Evolutionary conservation across 768 basidiomycete species (phyloP), one percentile per base, ranked within the genome.

Genomic region (Lentinula raphanica): DNA sequence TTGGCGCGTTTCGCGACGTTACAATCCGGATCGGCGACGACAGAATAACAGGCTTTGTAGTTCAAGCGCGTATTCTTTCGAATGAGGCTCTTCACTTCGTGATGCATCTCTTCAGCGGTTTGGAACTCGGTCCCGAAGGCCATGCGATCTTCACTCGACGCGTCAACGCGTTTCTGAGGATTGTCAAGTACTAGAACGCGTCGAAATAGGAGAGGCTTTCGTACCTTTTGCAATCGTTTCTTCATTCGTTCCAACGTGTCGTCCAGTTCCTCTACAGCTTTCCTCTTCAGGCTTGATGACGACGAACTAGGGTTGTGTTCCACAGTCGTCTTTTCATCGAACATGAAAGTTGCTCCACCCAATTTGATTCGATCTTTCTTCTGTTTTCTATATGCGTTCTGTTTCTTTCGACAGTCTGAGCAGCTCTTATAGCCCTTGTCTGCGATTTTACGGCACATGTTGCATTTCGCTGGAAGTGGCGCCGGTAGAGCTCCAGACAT

Each of bases 21-120:
- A 17, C n/a, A 42, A 12, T 39, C 39, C 9, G 54, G 54, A 56
- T 56, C 54, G 23, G 54, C 40, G 28, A 56, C 54, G 19, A 56
- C 45, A 35, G 54, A 56, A 28, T 56, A 42, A 21, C 54, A 56
- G 7, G 35, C 38, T 36, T 39, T 13, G 49, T 21, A 38, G 39
- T 58, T 29, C 28, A 49, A 27, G 15, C 35, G 28, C n/a, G 15
- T 13, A 39, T 54, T 25, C 29, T 28, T 44, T 27, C 36, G 36
- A 17, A 29, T 8, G 9, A 44, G 35, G 19, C 42, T 50, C 29
- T 50, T 59, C 40, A 49, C 8, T 5, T 19, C 21, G 19, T 42
- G 28, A 40, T 44, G 45, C 38, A 59, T 28, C 15, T 59, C 39
- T 19, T 25, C 28, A 31, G 48, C 35, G 5, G 39, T 49, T 36